Conservation (phyloP, 2,329 filamentous ascomycete genomes). For the Colletotrichum musae region DNA sequence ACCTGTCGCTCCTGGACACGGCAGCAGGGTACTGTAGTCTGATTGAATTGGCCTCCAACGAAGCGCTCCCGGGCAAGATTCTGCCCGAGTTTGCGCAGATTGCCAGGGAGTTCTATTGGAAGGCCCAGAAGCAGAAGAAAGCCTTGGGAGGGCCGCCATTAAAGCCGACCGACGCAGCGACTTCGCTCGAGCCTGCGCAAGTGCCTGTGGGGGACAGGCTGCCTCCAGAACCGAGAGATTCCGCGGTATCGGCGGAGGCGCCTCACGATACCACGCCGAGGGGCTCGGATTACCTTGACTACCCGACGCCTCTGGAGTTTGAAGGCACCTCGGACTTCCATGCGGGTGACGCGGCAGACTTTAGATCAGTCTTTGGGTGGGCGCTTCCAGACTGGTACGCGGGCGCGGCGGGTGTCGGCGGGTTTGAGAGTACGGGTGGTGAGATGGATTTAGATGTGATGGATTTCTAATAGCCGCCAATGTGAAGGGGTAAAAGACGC, state of each 20-base stretch:
- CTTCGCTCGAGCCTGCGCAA: too few species aligned
- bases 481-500: too few species aligned
- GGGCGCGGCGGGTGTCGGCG: background rate
- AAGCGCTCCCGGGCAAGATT: slow-evolving; percentile 36
- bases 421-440: background rate
- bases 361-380: background rate
- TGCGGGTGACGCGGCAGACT: background rate
- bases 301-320: background rate
- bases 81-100: slow-evolving; percentile 37
- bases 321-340: background rate
- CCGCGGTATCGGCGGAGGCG: background rate
- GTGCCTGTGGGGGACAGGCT: too few species aligned
- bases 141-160: background rate
- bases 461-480: background rate
- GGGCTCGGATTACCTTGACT: background rate
- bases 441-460: background rate
- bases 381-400: background rate
- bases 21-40: slow-evolving; percentile 41
- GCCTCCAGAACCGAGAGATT: too few species aligned
- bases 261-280: background rate
- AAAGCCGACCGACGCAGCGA: background rate
- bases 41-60: slow-evolving; percentile 33
- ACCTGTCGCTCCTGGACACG: slow-evolving; percentile 40
- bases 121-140: background rate
- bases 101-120: slow-evolving; percentile 4